A percentile compares a stretch with the other conserved stretches of the same genome.
Evolutionary conservation across 768 basidiomycete genomes (phyloP).

Genomic region (Trametes gibbosa): DNA sequence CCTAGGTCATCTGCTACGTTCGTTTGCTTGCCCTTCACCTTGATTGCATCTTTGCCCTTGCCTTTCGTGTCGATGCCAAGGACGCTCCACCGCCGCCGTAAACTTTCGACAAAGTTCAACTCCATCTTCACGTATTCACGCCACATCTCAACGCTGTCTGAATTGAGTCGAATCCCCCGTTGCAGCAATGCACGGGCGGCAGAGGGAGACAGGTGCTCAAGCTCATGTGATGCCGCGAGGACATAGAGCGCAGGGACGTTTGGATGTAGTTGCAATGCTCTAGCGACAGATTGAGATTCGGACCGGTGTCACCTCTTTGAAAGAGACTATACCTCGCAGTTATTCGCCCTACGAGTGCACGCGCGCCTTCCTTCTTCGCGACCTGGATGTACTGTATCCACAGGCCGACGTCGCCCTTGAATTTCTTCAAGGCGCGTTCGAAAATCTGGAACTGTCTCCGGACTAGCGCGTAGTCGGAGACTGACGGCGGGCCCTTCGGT

Average conservation of each 20-base stretch:
- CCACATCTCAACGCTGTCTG: slow-evolving; percentile 77
- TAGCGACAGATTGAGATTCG: slow-evolving; percentile 28
- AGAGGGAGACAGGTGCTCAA: slow-evolving; percentile 69
- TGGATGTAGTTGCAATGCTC: slow-evolving; percentile 87
- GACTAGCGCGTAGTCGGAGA: slow-evolving; percentile 84
- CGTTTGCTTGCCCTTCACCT: too few species aligned
- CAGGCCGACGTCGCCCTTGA: slow-evolving; percentile 81
- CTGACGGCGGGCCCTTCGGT: slow-evolving; percentile 47
- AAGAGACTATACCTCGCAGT: slow-evolving; percentile 59
- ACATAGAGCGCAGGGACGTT: slow-evolving; percentile 76
- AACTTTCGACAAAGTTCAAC: slow-evolving; percentile 76
- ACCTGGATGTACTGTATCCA: slow-evolving; percentile 90
- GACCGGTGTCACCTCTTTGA: background rate
- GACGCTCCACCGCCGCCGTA: slow-evolving; percentile 76
- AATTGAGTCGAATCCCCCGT: slow-evolving; percentile 78
- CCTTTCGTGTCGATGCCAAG: slow-evolving; percentile 54
- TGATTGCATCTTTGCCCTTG: background rate
- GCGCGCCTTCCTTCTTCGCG: slow-evolving; percentile 77
- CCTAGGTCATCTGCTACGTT: slow-evolving; percentile 20
- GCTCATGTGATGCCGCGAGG: slow-evolving; percentile 79
- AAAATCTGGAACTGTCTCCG: slow-evolving; percentile 87
- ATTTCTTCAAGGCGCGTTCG: slow-evolving; percentile 83
- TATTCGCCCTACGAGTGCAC: slow-evolving; percentile 75
- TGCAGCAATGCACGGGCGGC: slow-evolving; percentile 82
- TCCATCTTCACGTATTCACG: slow-evolving; percentile 90